Evolutionary conservation across 2,329 filamentous ascomycete species (phyloP).

Genomic region (Emergomyces pasteurianus): DNA sequence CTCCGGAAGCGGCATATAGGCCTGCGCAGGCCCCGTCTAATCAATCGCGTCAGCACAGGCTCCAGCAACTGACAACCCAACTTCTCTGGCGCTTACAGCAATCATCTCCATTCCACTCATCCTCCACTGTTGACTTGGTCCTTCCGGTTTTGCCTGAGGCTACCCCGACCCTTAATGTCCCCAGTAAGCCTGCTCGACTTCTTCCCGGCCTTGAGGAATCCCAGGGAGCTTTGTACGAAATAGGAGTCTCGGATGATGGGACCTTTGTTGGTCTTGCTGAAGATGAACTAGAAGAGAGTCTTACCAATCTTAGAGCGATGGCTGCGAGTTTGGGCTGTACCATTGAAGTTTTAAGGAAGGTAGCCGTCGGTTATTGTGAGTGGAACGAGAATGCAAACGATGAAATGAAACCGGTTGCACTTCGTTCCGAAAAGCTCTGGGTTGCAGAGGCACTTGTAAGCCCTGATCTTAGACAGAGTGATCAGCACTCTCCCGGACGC

Average conservation of each 20-base stretch:
- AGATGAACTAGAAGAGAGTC: slow-evolving; percentile 85
- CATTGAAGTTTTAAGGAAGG: slow-evolving; percentile 68
- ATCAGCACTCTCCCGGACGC: background rate
- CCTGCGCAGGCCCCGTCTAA: slow-evolving; percentile 40
- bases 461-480: slow-evolving; percentile 47
- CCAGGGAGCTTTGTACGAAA: slow-evolving; percentile 86
- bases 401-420: slow-evolving; percentile 10
- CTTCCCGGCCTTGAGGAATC: slow-evolving; percentile 79
- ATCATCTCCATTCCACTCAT: slow-evolving; percentile 80
- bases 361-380: slow-evolving; percentile 76
- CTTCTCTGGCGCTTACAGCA: slow-evolving; percentile 90
- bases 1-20: slow-evolving; percentile 23
- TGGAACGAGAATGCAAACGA: slow-evolving; percentile 25
- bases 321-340: slow-evolving; percentile 81
- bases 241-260: slow-evolving; percentile 90
- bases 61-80: slow-evolving; percentile 89
- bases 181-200: slow-evolving; percentile 42
- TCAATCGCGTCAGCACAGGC: slow-evolving; percentile 66
- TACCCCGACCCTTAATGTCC: slow-evolving; percentile 45
- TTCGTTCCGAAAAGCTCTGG: slow-evolving; percentile 51
- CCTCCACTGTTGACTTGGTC: slow-evolving; percentile 61
- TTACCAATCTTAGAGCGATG: slow-evolving; percentile 78
- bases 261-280: slow-evolving; percentile 76
- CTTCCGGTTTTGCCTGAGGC: slow-evolving; percentile 62
- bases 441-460: slow-evolving; percentile 86